Base-by-base conservation (phyloP, 2,329 filamentous ascomycete species). In the Chaetomium sp. region DNA sequence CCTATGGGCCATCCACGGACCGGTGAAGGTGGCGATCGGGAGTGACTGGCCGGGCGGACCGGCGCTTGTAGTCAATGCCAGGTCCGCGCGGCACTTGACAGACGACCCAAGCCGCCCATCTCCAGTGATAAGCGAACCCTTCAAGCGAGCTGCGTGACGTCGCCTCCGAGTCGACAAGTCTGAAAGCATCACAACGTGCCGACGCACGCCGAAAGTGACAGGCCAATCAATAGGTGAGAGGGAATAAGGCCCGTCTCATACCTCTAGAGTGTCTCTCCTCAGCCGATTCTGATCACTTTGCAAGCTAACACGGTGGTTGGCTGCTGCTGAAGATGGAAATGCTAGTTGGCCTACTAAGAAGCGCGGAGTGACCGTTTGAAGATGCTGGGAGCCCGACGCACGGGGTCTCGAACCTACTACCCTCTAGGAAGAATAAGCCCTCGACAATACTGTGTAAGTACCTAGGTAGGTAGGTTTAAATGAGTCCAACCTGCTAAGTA, bases 71-170 rank as follows among this genome's bases (percentile, higher is more conserved):
- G 50, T 57, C 57, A 51, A 53, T 49, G 31, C 25, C 35, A 25
- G 35, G 62, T 55, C 57, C 60, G 47, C 64, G 60, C 64, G 60
- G 64, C 50, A 62, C 54, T 55, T 62, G 59, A 54, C 56, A 42
- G 31, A 47, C 42, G 31, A 27, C 13, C 27, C 27, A 33, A 13
- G 21, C 35, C 27, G 8, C 19, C 21, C 23, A 13, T 8, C n/a
- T 42, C 49, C 51, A 35, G 19, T 42, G 38, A 29, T 42, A 62
- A 56, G 51, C 53, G 35, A 35, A 23, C 25, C 7, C 60, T 57
- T 25, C 21, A 35, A 49, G 27, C 60, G 12, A 25, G 38, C 25
- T 16, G 51, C 23, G 9, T 33, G 21, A 27, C 21, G 42, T 19
- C 45, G 38, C 38, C 38, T 42, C 38, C 38, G 38, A 42, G 38